Conservation (phyloP, 768 basidiomycete genomes). For the Mycena floridula region DNA sequence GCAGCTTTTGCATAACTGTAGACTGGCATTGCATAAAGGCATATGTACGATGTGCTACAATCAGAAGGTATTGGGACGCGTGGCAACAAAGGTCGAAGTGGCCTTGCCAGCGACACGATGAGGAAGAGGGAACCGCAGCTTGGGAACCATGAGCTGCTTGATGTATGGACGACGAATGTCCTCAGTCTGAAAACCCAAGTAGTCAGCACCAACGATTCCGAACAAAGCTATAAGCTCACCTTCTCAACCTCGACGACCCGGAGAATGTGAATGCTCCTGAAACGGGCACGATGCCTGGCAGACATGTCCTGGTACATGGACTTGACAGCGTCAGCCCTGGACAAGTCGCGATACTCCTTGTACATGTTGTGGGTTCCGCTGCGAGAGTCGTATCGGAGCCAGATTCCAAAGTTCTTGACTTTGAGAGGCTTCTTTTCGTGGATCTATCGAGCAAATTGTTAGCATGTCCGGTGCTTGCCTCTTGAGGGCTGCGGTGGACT, state of each 20-base stretch:
- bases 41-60: too few species aligned
- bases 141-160: conserved; percentile 87
- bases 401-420: conserved; percentile 99
- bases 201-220: too few species aligned
- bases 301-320: conserved; percentile 99
- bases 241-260: too few species aligned
- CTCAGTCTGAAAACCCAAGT: too few species aligned
- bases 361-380: conserved; percentile 99
- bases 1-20: too few species aligned
- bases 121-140: conserved; percentile 96
- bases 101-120: conserved; percentile 79
- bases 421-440: conserved; percentile 96
- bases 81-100: conserved; percentile 76
- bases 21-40: too few species aligned
- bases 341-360: conserved; percentile 97
- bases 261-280: conserved; percentile 93
- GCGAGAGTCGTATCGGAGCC: conserved; percentile 99
- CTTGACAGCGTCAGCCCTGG: conserved; percentile 92
- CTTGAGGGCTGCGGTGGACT: conserved; percentile 68
- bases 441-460: conserved; percentile 54
- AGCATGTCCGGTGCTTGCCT: conserved; percentile 70
- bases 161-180: conserved; percentile 97
- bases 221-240: too few species aligned
- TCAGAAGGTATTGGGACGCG: conserved; percentile 72
- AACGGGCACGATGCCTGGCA: conserved; percentile 96